Evolutionary conservation across 345 rosid species (phyloP).

Genomic region (Punica granatum): DNA sequence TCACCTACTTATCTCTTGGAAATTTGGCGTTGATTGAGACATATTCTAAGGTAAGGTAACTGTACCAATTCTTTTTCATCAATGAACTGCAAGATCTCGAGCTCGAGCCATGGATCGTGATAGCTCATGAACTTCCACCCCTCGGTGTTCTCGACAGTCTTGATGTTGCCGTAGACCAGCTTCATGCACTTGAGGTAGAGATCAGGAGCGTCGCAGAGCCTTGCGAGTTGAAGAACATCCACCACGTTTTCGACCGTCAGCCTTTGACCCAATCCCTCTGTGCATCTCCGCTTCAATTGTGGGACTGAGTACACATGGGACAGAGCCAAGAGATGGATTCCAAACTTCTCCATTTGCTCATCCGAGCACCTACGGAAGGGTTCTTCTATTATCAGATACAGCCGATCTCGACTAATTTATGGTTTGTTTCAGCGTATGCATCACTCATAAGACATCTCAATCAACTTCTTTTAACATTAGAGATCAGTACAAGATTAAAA

Average conservation of each 20-base stretch:
- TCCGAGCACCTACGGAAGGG: constrained; percentile 41
- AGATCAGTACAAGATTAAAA: too few species aligned
- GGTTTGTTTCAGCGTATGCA: background rate
- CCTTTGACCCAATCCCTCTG: constrained; percentile 36
- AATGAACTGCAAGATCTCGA: constrained; percentile 72
- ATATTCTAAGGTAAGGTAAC: background rate
- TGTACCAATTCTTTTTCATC: constrained; percentile 69
- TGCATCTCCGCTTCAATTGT: constrained; percentile 61
- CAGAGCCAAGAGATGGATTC: constrained; percentile 74
- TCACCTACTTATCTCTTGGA: too few species aligned
- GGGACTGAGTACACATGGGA: constrained; percentile 76
- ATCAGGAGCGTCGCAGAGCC: constrained; percentile 84
- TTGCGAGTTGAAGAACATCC: constrained; percentile 70
- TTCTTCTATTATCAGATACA: background rate
- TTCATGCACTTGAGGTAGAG: constrained; percentile 64
- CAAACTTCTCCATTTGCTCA: constrained; percentile 57
- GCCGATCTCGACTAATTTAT: background rate
- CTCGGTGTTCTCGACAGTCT: constrained; percentile 56
- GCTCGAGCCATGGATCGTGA: constrained; percentile 76
- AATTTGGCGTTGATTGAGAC: too few species aligned
- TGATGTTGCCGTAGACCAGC: constrained; percentile 36
- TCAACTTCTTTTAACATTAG: background rate
- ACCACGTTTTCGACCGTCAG: constrained; percentile 64
- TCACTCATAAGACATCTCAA: background rate
- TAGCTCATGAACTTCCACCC: constrained; percentile 84